Evolutionary conservation across 176 grass and related monocot genomes (phyloP).

Genomic region (Poa pratensis): DNA sequence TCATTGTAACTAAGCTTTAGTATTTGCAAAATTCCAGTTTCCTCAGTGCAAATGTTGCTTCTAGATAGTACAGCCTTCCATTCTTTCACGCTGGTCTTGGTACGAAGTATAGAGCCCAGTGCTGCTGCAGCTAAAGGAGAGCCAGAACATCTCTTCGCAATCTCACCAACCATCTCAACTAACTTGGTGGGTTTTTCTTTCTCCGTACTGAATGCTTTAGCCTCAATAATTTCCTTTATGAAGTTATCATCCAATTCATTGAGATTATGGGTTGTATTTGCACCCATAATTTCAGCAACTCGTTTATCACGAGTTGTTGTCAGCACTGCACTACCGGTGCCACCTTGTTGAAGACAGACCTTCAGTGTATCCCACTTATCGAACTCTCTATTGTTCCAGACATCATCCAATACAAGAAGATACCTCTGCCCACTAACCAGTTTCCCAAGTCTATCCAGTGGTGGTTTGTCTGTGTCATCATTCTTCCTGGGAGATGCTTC

Average conservation of each 20-base stretch:
- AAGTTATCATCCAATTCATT: background rate
- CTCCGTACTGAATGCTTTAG: background rate
- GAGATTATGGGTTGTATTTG: background rate
- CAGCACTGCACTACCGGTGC: background rate
- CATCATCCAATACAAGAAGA: background rate
- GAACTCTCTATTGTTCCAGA: background rate
- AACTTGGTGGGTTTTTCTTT: background rate
- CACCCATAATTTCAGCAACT: background rate
- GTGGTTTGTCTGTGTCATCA: background rate
- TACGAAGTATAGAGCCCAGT: background rate
- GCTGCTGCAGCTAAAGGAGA: background rate
- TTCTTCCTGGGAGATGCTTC: background rate
- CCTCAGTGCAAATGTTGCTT: background rate
- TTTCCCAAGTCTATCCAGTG: background rate
- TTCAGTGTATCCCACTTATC: background rate
- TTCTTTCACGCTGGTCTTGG: background rate
- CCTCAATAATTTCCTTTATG: background rate
- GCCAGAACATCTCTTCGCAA: background rate
- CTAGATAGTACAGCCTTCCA: background rate
- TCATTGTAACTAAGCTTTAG: constrained; percentile 7
- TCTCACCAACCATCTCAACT: background rate
- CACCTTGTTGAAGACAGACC: background rate
- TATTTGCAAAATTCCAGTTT: background rate
- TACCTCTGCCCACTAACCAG: constrained; percentile 2
- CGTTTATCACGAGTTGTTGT: background rate